Conservation (phyloP, 177 flowering plant species). For the Vitis hybrid region DNA sequence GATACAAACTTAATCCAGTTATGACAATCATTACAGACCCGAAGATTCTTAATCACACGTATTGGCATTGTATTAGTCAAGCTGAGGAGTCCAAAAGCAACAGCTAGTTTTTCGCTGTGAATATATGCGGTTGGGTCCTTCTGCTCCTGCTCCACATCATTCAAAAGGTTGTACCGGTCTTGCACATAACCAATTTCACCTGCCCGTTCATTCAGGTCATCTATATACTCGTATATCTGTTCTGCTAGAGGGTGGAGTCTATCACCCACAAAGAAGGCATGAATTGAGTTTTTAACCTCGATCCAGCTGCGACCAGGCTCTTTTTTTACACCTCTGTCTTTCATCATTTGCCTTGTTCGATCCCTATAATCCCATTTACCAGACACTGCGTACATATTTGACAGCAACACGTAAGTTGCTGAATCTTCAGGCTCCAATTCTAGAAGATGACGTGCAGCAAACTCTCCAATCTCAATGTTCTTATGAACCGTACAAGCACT, state of each 20-base stretch:
- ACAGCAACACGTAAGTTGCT: slow-evolving; percentile 54
- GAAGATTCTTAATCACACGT: slow-evolving; percentile 61
- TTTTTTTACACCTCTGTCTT: slow-evolving; percentile 53
- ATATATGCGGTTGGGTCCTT: slow-evolving; percentile 35
- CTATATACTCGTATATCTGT: slow-evolving; percentile 37
- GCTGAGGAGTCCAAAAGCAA: slow-evolving; percentile 56
- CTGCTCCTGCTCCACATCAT: slow-evolving; percentile 39
- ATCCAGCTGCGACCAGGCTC: slow-evolving; percentile 70
- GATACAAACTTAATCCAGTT: slow-evolving; percentile 58
- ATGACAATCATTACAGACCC: slow-evolving; percentile 65
- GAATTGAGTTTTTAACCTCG: slow-evolving; percentile 44
- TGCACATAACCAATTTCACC: slow-evolving; percentile 52
- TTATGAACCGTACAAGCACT: slow-evolving; percentile 50
- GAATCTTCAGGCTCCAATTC: slow-evolving; percentile 53
- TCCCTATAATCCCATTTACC: slow-evolving; percentile 45
- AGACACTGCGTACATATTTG: slow-evolving; percentile 51
- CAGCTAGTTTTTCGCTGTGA: slow-evolving; percentile 66
- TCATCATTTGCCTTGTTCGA: slow-evolving; percentile 49
- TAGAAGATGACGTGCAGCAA: slow-evolving; percentile 47
- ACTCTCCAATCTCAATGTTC: slow-evolving; percentile 50
- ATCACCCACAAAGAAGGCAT: slow-evolving; percentile 59
- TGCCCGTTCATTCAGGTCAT: slow-evolving; percentile 37
- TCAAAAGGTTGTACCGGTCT: slow-evolving; percentile 38
- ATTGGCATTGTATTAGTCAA: slow-evolving; percentile 42
- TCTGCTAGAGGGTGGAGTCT: slow-evolving; percentile 42